Percentiles rank a stretch among this genome's conserved stretches.
Conservation (phyloP, 2,329 filamentous ascomycete species). For the Camillea tinctor region DNA sequence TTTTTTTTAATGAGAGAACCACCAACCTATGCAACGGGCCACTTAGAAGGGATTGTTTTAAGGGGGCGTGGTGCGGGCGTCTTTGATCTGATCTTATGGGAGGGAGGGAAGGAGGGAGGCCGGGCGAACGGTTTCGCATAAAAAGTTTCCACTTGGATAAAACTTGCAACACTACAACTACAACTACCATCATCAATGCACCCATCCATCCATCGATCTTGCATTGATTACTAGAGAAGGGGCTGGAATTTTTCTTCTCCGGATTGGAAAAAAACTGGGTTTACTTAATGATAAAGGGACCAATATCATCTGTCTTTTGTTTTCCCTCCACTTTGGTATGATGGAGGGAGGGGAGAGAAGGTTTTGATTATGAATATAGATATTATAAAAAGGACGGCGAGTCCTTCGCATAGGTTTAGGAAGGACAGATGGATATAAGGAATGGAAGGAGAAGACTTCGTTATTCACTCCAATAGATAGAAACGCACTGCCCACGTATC, state of each 20-base stretch:
- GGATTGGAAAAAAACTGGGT: neutral
- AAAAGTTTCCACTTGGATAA: neutral
- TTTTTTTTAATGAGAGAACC: neutral
- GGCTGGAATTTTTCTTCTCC: neutral
- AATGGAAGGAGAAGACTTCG: too few relatives aligned
- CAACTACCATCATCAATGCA: neutral
- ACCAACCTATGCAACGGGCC: neutral
- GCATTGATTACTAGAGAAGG: neutral
- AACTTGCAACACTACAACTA: neutral
- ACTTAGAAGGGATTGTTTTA: neutral
- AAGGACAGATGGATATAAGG: too few relatives aligned
- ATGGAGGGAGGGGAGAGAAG: too few relatives aligned
- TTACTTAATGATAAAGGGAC: neutral
- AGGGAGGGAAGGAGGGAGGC: too few relatives aligned
- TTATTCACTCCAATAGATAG: too few relatives aligned
- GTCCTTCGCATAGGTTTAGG: too few relatives aligned
- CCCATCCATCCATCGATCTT: too few relatives aligned
- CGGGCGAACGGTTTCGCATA: neutral
- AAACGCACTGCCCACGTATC: too few relatives aligned
- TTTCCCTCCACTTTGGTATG: too few relatives aligned
- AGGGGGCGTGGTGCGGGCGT: neutral
- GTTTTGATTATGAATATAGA: too few relatives aligned
- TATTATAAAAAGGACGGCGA: too few relatives aligned
- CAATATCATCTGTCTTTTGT: too few relatives aligned
- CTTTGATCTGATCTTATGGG: neutral